Percentiles rank a stretch among this genome's conserved stretches.
Conservation (phyloP, 495 filamentous ascomycete species). For the Penicillium mononematosum region DNA sequence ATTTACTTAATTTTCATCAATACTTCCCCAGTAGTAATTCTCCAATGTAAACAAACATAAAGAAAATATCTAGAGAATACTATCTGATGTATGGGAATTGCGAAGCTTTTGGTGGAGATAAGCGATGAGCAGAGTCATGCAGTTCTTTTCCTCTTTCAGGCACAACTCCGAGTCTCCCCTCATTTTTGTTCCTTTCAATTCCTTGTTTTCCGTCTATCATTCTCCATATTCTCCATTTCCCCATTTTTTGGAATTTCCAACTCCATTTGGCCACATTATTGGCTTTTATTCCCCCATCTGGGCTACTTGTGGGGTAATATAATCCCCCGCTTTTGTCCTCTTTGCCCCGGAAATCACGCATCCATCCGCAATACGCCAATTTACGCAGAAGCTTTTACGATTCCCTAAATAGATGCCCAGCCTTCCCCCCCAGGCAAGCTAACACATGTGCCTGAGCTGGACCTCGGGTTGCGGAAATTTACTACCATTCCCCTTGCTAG, state of each 20-base stretch:
- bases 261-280: not conserved
- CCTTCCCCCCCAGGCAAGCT: not conserved
- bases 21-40: not conserved
- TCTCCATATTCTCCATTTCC: not conserved
- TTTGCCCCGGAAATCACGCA: constrained; percentile 10
- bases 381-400: not conserved
- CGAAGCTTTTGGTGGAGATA: not conserved
- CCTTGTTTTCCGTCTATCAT: not conserved
- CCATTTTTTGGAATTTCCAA: not conserved
- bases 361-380: not conserved
- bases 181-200: not conserved
- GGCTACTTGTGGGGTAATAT: constrained; percentile 4
- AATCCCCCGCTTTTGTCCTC: constrained; percentile 6
- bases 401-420: not conserved
- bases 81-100: not conserved
- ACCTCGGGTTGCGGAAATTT: constrained; percentile 2
- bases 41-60: not conserved
- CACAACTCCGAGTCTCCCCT: constrained; percentile 7
- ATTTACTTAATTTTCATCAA: not conserved
- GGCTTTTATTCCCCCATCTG: not conserved
- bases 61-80: not conserved
- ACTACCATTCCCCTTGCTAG: not conserved
- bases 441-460: constrained; percentile 11
- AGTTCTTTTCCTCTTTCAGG: constrained; percentile 5
- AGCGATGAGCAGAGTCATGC: not conserved